Evolutionary conservation across 352 stramenopile genomes (phyloP), one percentile per base, ranked within the genome.

Genomic region (Phytophthora hibernalis): DNA sequence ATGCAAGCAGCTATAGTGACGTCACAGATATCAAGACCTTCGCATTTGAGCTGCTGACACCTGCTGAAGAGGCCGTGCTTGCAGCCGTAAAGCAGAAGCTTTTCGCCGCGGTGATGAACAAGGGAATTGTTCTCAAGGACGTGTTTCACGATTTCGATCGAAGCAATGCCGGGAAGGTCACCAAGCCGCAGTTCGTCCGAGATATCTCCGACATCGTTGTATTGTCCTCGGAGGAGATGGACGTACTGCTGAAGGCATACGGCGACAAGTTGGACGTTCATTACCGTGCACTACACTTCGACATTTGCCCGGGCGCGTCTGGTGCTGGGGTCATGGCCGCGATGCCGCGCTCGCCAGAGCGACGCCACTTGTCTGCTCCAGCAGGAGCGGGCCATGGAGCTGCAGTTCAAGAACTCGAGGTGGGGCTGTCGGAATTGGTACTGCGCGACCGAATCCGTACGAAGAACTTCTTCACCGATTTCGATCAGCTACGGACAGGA

Each of bases 91-190:
- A 86, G 65, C 66, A 68, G 28, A 91, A 91, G 54, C 66, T 95
- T 1, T 55, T 83, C 0, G 65, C 77, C 11, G 83, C 87, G 0
- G 80, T 92, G n/a, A 80, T 83, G 59, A 87, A 77, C 67, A 93
- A 92, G 54, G 87, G 87, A 9, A 80, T 96, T 43, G 83, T 96
- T n/a, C 63, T 96, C 8, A 96, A 96, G 57, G 86, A 95, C 47
- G 86, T 96, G 0, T 96, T 96, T 54, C 87, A 87, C 43, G 87
- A 96, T 59, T 96, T 96, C 21, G 86, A 96, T 52, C 77, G 82
- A 44, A 94, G 79, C 69, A 93, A 96, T 50, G 84, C 85, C 11
- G 87, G 87, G 24, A 92, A 92, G 55, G 87, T 96, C 28, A 94
- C 86, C 6, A 89, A 89, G 45, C 40, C 86, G 9, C 85, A 93